phyloP scores from a whole-genome alignment of 805 yeast genomes.

The Saccharomycopsis oosterbeekiorum region DNA sequence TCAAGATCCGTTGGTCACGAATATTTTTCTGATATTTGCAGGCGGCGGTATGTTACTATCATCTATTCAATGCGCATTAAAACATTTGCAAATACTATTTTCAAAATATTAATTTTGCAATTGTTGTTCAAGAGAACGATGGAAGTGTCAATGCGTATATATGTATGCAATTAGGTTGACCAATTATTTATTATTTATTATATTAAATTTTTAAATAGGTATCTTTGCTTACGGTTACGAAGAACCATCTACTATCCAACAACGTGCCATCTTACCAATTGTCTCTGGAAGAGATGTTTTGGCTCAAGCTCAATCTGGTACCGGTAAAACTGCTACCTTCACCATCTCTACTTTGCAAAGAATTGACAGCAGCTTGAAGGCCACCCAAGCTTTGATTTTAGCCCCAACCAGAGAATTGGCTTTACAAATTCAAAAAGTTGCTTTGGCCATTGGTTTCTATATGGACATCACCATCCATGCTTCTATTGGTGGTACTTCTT shows the following conservation, averaged over 20 bases:
- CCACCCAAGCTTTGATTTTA: conserved; percentile 86
- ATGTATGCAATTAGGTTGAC: not conserved
- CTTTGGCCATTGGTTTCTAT: conserved; percentile 80
- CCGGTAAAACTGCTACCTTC: conserved; percentile 87
- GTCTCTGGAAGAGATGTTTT: conserved; percentile 52
- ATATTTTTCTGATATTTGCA: no score
- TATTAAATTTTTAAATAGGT: conserved; percentile 26
- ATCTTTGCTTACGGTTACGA: conserved; percentile 77
- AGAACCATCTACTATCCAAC: conserved; percentile 74
- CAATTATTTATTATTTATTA: not conserved
- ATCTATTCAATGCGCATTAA: no score
- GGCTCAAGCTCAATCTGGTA: conserved; percentile 86
- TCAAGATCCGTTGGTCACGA: no score
- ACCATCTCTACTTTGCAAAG: conserved; percentile 67
- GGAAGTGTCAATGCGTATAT: no score
- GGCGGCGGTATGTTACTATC: no score
- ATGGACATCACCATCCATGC: conserved; percentile 90
- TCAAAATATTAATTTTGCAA: no score
- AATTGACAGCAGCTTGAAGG: conserved; percentile 61
- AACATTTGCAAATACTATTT: no score
- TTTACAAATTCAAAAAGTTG: conserved; percentile 89
- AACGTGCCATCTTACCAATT: conserved; percentile 70
- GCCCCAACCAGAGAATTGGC: conserved; percentile 99
- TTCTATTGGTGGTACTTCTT: conserved; percentile 93
- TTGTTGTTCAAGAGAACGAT: no score